phyloP scores from a whole-genome alignment of 2,329 filamentous ascomycete genomes.

The Sphaerulina musiva region DNA sequence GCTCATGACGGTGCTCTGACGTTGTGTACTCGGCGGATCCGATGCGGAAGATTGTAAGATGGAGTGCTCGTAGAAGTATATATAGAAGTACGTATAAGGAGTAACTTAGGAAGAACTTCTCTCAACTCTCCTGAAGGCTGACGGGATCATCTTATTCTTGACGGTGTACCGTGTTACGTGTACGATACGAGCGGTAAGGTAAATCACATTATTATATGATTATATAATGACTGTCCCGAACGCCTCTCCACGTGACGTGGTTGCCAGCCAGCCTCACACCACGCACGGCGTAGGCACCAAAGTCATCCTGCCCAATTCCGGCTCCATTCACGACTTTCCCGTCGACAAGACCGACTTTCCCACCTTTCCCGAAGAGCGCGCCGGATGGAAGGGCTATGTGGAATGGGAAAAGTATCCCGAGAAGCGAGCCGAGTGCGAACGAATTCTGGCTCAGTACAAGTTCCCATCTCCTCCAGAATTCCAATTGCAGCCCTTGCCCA shows the following conservation, averaged over 20 bases:
- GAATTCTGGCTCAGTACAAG: constrained; percentile 49
- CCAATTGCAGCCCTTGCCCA: constrained; percentile 38
- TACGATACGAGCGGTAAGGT: no score
- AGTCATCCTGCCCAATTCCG: constrained; percentile 11
- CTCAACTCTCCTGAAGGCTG: no score
- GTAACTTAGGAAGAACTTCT: no score
- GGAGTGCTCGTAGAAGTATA: no score
- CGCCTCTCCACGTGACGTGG: not conserved
- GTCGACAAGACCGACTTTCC: constrained; percentile 25
- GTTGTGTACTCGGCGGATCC: no score
- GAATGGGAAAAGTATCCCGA: constrained; percentile 66
- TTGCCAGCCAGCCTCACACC: constrained; percentile 3
- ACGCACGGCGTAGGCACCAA: not conserved
- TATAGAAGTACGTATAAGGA: no score
- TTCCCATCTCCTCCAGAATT: constrained; percentile 45
- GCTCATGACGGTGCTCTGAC: no score
- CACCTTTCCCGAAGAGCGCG: constrained; percentile 36
- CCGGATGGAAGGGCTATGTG: constrained; percentile 51
- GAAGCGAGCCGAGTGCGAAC: constrained; percentile 55
- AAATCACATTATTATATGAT: no score
- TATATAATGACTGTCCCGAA: not conserved
- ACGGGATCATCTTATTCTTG: no score
- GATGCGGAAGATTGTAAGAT: no score
- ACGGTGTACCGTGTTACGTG: no score
- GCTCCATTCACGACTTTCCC: constrained; percentile 18